Conservation (phyloP, 495 filamentous ascomycete genomes). For the Neurospora tetrasperma region DNA sequence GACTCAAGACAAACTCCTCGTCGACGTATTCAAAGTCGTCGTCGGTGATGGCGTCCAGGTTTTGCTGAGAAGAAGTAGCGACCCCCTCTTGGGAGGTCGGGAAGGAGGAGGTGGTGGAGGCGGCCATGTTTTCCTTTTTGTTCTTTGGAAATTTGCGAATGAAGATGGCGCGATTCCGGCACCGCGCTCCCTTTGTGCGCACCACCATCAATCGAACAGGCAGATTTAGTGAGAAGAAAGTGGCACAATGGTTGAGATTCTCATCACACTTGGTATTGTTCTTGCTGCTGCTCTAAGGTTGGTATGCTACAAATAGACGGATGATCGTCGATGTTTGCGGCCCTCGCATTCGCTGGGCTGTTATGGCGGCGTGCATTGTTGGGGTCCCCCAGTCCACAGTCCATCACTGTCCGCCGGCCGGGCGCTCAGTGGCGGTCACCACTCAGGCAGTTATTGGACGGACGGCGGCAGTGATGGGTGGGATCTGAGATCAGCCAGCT, state of each 20-base stretch:
- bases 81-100: not conserved
- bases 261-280: slow-evolving; percentile 3
- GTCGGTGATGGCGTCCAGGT: not conserved
- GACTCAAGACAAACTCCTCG: slow-evolving; percentile 11
- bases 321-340: not conserved
- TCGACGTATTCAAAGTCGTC: slow-evolving; percentile 11
- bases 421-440: not conserved
- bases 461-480: no score
- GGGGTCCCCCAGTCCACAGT: not conserved
- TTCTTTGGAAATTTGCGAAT: not conserved
- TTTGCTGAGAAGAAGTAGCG: not conserved
- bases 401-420: not conserved
- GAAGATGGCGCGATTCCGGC: slow-evolving; percentile 9
- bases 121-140: not conserved
- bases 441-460: no score
- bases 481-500: not conserved
- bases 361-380: not conserved
- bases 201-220: not conserved
- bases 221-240: not conserved
- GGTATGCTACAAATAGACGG: not conserved
- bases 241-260: not conserved
- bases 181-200: slow-evolving; percentile 8
- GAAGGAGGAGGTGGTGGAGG: not conserved
- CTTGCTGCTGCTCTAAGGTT: not conserved
- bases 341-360: not conserved